Evolutionary conservation across 169 alveolate species (phyloP).

Genomic region (Plasmodium falciparum): DNA sequence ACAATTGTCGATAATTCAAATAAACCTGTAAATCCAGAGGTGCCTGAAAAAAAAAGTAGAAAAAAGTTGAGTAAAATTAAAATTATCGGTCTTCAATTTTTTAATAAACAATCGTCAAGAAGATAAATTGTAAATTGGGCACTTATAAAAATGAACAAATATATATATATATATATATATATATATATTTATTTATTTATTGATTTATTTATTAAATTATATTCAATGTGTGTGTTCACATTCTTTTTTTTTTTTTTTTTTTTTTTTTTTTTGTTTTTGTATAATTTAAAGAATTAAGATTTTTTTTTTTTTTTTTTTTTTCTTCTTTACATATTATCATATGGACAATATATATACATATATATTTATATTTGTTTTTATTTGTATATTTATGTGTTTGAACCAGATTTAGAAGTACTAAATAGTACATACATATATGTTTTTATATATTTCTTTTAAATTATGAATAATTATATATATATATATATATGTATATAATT

Average conservation of each 20-base stretch:
- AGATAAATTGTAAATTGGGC: background rate
- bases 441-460: slow-evolving; percentile 12
- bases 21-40: slow-evolving; percentile 6
- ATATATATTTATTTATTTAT: background rate
- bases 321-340: no score
- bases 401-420: no score
- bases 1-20: background rate
- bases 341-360: no score
- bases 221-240: background rate
- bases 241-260: no score
- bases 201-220: background rate
- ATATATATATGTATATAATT: background rate
- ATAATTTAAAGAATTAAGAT: no score
- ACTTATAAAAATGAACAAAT: background rate
- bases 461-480: background rate
- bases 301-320: no score
- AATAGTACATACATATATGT: background rate
- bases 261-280: no score
- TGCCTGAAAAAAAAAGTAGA: slow-evolving; percentile 18
- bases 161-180: slow-evolving; percentile 1
- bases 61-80: slow-evolving; percentile 39
- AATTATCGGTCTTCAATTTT: slow-evolving; percentile 42
- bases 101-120: slow-evolving; percentile 16
- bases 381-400: no score
- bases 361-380: no score